These are phyloP conservation scores for Trichophyton verrucosum DNA, from an alignment of 2,329 filamentous ascomycete genomes.

Conservation along the genomic window DNA sequence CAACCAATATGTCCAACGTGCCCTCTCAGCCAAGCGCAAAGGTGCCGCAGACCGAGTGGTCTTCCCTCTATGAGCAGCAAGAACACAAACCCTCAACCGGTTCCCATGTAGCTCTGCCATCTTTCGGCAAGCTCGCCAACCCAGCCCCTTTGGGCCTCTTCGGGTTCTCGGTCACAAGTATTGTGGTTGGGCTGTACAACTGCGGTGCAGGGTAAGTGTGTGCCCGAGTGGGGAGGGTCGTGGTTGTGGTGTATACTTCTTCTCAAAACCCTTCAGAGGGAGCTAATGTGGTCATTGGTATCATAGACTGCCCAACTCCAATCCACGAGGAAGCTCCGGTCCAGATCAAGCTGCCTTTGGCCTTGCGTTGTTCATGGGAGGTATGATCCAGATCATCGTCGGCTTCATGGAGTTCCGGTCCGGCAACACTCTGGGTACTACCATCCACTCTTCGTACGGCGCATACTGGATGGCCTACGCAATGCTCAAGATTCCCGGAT, in stretches of 20 bases:
- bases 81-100: neutral
- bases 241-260: neutral
- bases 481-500: slow-evolving; percentile 43
- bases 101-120: slow-evolving; percentile 9
- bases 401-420: slow-evolving; percentile 35
- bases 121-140: slow-evolving; percentile 32
- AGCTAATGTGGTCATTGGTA: neutral
- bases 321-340: slow-evolving; percentile 16
- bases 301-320: slow-evolving; percentile 17
- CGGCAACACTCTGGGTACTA: slow-evolving; percentile 53
- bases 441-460: slow-evolving; percentile 48
- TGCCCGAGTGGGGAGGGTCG: neutral
- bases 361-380: slow-evolving; percentile 21
- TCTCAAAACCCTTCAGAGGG: neutral
- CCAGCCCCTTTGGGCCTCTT: slow-evolving; percentile 49
- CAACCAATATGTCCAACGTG: neutral
- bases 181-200: slow-evolving; percentile 42
- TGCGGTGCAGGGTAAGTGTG: slow-evolving; percentile 38
- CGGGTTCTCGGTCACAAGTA: slow-evolving; percentile 54
- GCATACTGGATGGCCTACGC: slow-evolving; percentile 51
- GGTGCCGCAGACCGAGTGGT: neutral
- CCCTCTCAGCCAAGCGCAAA: neutral
- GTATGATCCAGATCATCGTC: slow-evolving; percentile 18
- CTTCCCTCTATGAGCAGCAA: neutral
- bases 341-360: slow-evolving; percentile 20